Percentiles rank a stretch among this genome's conserved stretches.
Conservation (phyloP, 1,284 basidiomycete species). For the Naganishia albida region DNA sequence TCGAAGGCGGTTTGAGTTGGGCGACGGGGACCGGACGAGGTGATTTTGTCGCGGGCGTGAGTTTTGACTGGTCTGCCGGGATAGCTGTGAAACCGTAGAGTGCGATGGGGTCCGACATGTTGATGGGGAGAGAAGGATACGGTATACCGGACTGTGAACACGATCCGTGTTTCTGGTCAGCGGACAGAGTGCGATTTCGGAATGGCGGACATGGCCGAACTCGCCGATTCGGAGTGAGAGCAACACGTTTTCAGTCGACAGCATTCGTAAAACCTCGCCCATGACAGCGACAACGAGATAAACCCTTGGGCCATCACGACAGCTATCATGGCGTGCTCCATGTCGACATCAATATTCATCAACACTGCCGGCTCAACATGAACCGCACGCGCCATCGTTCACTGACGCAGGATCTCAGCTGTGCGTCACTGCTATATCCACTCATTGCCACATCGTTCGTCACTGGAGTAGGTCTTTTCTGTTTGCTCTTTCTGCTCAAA, state of each 20-base stretch:
- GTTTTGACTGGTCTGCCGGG: constrained; percentile 16
- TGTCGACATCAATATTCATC: background rate
- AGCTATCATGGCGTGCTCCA: constrained; percentile 1
- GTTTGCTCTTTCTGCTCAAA: background rate
- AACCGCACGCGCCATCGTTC: background rate
- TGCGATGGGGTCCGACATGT: constrained; percentile 11
- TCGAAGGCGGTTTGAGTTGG: constrained; percentile 32
- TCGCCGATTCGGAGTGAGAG: too few relatives aligned
- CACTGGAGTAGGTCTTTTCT: constrained; percentile 8
- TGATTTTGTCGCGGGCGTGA: constrained; percentile 3
- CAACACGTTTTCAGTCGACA: too few relatives aligned
- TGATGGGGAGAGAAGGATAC: background rate
- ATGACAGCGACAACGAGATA: too few relatives aligned
- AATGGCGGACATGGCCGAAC: too few relatives aligned
- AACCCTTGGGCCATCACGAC: background rate
- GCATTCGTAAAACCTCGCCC: too few relatives aligned
- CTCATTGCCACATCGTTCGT: constrained; percentile 22
- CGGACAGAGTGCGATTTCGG: too few relatives aligned
- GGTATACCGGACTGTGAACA: too few relatives aligned
- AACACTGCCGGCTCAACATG: background rate
- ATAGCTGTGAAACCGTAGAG: constrained; percentile 19
- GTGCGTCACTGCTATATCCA: constrained; percentile 13
- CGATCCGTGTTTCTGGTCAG: too few relatives aligned
- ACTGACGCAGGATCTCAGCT: constrained; percentile 7
- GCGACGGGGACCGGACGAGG: constrained; percentile 5